These are phyloP conservation scores for Ceratobasidium sp. DNA, from an alignment of 1,284 basidiomycete species.

Conservation along the genomic window DNA sequence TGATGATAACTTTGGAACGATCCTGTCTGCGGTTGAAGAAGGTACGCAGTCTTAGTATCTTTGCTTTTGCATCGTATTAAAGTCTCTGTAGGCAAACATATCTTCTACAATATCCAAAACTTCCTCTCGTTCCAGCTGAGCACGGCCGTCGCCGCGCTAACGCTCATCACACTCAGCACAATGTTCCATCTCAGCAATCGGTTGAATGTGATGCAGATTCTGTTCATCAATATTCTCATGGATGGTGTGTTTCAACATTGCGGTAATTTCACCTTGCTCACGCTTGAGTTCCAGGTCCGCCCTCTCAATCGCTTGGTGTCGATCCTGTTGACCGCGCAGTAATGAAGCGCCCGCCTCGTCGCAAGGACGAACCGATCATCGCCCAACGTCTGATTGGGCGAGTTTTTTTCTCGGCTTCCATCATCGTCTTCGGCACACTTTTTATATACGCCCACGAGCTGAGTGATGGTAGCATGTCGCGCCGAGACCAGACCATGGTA, in stretches of 20 bases:
- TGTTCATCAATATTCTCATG: conserved; percentile 99
- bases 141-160: conserved; percentile 93
- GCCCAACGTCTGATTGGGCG: conserved; percentile 76
- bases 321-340: conserved; percentile 93
- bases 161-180: conserved; percentile 94
- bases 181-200: conserved; percentile 90
- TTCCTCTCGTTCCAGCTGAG: conserved; percentile 97
- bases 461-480: conserved; percentile 81
- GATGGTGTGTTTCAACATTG: conserved; percentile 70
- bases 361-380: conserved; percentile 90
- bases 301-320: conserved; percentile 94
- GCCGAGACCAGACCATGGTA: conserved; percentile 94
- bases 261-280: neutral
- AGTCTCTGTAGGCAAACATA: conserved; percentile 78
- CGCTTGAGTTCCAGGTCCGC: conserved; percentile 69
- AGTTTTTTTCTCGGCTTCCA: conserved; percentile 90
- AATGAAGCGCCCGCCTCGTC: conserved; percentile 88
- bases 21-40: conserved; percentile 94
- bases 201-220: conserved; percentile 97
- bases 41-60: conserved; percentile 59
- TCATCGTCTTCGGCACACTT: conserved; percentile 89
- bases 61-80: neutral
- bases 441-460: conserved; percentile 88
- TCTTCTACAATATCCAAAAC: conserved; percentile 99
- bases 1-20: conserved; percentile 96